Base-by-base conservation (phyloP, 495 filamentous ascomycete genomes). In the Ramalina peruviana region DNA sequence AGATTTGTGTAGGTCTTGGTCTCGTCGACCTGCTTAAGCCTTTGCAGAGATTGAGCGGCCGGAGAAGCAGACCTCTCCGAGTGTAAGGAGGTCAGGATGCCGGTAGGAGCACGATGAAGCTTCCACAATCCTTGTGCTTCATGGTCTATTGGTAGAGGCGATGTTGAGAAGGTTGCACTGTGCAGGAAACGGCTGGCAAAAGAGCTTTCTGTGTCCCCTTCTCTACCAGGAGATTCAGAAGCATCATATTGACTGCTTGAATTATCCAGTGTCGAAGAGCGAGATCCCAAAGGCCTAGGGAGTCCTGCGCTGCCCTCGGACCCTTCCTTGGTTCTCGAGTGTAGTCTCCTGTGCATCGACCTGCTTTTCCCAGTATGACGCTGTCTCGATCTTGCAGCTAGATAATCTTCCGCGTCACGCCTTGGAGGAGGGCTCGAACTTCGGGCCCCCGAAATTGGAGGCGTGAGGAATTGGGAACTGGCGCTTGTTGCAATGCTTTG, bases 381-480 rank as follows among this genome's bases (percentile, higher is more conserved):
- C 12, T 48, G 23, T 7, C 33, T 30, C n/a, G 39, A 19, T n/a
- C 16, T n/a, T 7, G 40, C 40, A 15, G 12, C 45, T 4, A 55
- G 16, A 19, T 58, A 58, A 21, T 58, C 56, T 17, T 58, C 53
- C 13, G 10, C 46, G 46, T 55, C 56, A 3, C 19, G 46, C 20
- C 42, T 19, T 9, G 52, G 56, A 9, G 56, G 56, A n/a, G 56
- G 56, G 36, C 56, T 58, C 37, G 51, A 50, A 13, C 10, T 17
- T 27, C 9, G 17, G 17, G 52, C 38, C 4, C 15, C 43, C 1
- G 46, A 43, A 13, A 54, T 46, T 20, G 52, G 56, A 39, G 56
- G 53, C 7, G 49, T 51, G 5, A 55, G 56, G 17, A 52, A 51
- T 17, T 45, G 43, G 12, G 49, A 48, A 25, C 49, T 46, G 6